A percentile compares a stretch with the other conserved stretches of the same genome.
phyloP scores from a whole-genome alignment of 148 eudicot genomes.

The Cornus florida region DNA sequence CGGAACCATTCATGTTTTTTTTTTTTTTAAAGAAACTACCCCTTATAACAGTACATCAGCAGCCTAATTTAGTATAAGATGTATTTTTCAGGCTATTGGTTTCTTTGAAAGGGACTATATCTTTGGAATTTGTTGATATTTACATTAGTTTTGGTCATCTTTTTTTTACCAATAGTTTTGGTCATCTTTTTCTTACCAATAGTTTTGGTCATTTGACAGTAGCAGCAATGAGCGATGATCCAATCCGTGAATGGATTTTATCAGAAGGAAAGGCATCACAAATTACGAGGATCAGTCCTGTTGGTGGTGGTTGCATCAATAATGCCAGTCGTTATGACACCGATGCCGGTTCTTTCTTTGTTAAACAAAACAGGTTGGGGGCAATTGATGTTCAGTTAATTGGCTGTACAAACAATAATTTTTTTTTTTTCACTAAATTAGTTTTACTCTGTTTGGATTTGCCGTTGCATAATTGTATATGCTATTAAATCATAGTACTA shows the following conservation, averaged over 20 bases:
- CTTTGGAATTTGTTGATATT: conserved; percentile 6
- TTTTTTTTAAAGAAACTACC: too few species aligned
- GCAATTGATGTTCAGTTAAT: not conserved
- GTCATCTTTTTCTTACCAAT: not conserved
- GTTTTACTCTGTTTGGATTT: not conserved
- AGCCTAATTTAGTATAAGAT: not conserved
- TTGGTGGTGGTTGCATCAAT: conserved; percentile 98
- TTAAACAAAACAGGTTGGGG: conserved; percentile 79
- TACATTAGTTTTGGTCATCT: not conserved
- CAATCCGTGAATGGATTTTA: conserved; percentile 83
- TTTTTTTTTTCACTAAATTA: too few species aligned
- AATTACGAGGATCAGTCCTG: conserved; percentile 60
- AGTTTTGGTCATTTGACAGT: conserved; percentile 36
- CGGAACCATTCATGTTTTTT: not conserved
- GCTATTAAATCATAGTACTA: not conserved
- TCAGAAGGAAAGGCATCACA: conserved; percentile 83
- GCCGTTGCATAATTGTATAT: not conserved
- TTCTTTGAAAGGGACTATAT: too few species aligned
- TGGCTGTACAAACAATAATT: not conserved
- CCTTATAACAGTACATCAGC: not conserved
- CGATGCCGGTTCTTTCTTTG: conserved; percentile 90
- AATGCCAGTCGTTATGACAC: conserved; percentile 80
- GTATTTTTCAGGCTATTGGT: too few species aligned
- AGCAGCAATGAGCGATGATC: conserved; percentile 78
- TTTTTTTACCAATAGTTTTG: not conserved